Evolutionary conservation across 345 rosid genomes (phyloP).

Genomic region (Dipteronia sinensis): DNA sequence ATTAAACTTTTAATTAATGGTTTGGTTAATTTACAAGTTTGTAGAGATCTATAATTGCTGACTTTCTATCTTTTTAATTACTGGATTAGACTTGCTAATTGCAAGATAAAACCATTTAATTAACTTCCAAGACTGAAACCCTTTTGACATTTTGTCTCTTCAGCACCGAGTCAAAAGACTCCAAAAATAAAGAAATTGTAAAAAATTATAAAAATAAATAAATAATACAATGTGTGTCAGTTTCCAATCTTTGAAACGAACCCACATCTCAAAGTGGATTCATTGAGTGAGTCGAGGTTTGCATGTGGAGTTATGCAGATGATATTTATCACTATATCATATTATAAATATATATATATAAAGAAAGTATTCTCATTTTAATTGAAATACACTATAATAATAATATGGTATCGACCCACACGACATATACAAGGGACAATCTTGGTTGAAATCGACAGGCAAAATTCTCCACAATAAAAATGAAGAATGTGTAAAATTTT

Average conservation of each 20-base stretch:
- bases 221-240: no score
- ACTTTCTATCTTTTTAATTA: background rate
- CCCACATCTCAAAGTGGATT: slow-evolving; percentile 12
- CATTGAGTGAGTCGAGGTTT: background rate
- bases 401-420: slow-evolving; percentile 19
- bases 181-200: no score
- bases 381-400: no score
- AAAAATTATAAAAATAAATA: no score
- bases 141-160: slow-evolving; percentile 6
- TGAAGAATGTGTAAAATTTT: background rate
- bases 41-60: no score
- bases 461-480: slow-evolving; percentile 1
- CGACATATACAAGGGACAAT: slow-evolving; percentile 11
- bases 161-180: background rate
- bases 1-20: no score
- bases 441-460: slow-evolving; percentile 25
- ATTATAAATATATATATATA: no score
- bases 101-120: background rate
- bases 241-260: background rate
- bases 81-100: background rate
- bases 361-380: no score
- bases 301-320: background rate
- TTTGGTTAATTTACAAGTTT: no score
- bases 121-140: slow-evolving; percentile 6
- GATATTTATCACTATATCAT: no score